Evolutionary conservation across 1,284 basidiomycete genomes (phyloP).

Genomic region (Tilletiaria anomala): DNA sequence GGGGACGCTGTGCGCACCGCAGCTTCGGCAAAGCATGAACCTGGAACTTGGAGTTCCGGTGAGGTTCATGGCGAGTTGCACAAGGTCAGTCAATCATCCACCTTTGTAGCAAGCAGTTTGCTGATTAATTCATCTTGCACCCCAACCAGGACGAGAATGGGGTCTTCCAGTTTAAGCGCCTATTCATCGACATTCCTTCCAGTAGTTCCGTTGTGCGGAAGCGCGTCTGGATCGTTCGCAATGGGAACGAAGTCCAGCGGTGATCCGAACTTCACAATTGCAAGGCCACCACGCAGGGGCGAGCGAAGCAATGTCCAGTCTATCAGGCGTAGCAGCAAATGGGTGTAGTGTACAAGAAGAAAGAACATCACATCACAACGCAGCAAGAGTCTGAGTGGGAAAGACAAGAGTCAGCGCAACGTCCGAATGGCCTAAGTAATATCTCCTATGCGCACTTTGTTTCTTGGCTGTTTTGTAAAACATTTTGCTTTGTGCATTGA

Average conservation of each 20-base stretch:
- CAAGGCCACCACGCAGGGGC: no score
- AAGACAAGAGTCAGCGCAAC: background rate
- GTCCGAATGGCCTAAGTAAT: background rate
- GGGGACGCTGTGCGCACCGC: background rate
- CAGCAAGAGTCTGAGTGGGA: conserved; percentile 18
- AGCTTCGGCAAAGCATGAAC: conserved; percentile 6
- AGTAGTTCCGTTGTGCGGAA: conserved; percentile 14
- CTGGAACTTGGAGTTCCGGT: conserved; percentile 23
- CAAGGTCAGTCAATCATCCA: conserved; percentile 4
- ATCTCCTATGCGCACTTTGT: conserved; percentile 2
- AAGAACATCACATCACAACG: conserved; percentile 17
- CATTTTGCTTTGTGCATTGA: conserved; percentile 74
- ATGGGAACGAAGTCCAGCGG: conserved; percentile 16
- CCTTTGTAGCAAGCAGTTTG: no score
- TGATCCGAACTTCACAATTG: conserved; percentile 2
- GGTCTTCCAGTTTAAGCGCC: conserved; percentile 18
- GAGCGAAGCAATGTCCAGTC: no score
- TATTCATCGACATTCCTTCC: conserved; percentile 26
- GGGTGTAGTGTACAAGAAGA: no score
- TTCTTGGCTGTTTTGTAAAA: conserved; percentile 45
- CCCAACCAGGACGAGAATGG: conserved; percentile 14
- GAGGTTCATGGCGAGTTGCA: conserved; percentile 28
- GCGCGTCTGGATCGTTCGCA: conserved; percentile 18
- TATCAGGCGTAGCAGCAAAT: no score
- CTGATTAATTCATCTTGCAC: background rate